Evolutionary conservation across 495 filamentous ascomycete species (phyloP), one percentile per base, ranked within the genome.

Genomic region (Daldinia childiae): DNA sequence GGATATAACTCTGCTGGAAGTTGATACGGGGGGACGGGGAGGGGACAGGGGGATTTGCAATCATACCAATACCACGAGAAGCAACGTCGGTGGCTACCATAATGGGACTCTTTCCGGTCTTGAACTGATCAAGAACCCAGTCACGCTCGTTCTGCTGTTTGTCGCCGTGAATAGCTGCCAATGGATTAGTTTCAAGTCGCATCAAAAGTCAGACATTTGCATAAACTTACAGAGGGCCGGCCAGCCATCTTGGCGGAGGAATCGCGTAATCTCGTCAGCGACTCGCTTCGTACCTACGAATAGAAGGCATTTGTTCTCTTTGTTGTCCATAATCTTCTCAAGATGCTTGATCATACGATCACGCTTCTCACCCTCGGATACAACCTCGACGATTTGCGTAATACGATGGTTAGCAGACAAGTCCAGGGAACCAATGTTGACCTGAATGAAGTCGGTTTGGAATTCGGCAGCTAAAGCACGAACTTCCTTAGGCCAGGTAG

Each of bases 1-100:
- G 85, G 86, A 85, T 87, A 86, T 83, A 88, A 82, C 84, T 81
- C 87, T 89, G 88, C 90, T 87, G 84, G 89, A 87, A 83, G 80
- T 89, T 84, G 84, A 83, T 81, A 81, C 80, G 74, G 79, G 74
- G 57, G 77, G 68, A 76, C 74, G 79, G 73, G 64, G 79, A 77
- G 77, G 75, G 72, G 78, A 78, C 77, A 69, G 71, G 77, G 82
- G 82, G 81, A 77, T 74, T 76, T 85, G 81, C 86, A 88, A 91
- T 96, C 95, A 97, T 98, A 99, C 95, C 95, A 86, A 99, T 99
- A 89, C 95, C 95, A 87, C 95, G 92, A 66, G 96, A 97, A 77
- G 95, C 95, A 74, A 99, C 95, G 84, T 99, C 95, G 58, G 95
- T 99, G 77, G 95, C 95, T 80, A 99, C 95, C 87, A 99, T 96